Evolutionary conservation across 75 land plant genomes (phyloP), one percentile per base, ranked within the genome.

Genomic region (Azolla pinnata): DNA sequence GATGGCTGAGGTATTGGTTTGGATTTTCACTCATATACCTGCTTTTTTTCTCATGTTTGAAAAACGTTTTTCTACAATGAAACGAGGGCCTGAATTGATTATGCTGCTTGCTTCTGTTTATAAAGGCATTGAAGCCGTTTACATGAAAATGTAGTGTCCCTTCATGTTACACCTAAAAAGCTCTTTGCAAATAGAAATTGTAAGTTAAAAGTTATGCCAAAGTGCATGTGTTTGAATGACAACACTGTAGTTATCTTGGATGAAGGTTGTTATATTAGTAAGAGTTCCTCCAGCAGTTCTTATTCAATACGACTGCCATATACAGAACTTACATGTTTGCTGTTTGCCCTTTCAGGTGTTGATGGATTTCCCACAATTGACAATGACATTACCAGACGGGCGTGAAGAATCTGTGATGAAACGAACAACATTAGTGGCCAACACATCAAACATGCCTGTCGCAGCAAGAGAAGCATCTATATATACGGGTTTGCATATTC

Each of bases 391-490:
- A 60, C 99, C 99, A 62, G 99, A 95, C 82, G 99, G 99, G 12
- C 85, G 99, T 51, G 99, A 95, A 76, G 99, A 95, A 76, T 95
- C 99, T 79, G 99, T 95, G 44, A 95, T 95, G 99, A 95, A 95
- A 79, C 81, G 99, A 7, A 95, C 99, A 1, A 95, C 99, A 30
- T 90, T 95, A 46, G 99, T 95, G 5, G 99, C 99, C 32, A 95
- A 95, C 62, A 95, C 99, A 19, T 95, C 99, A n/a, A 95, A 95
- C 63, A 95, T 95, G 99, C 99, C 99, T 69, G 99, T 95, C 73
- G 99, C 99, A 69, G 99, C 99, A 51, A 76, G 99, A 67, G 99
- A 95, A 65, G 99, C 99, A 35, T 95, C 99, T 18, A 95, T 95
- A 66, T 95, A 95, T 64, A 95, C 99, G 67, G 99, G 99, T 95